phyloP scores from a whole-genome alignment of 805 yeast species.

The Diddensiella transvaalensis region DNA sequence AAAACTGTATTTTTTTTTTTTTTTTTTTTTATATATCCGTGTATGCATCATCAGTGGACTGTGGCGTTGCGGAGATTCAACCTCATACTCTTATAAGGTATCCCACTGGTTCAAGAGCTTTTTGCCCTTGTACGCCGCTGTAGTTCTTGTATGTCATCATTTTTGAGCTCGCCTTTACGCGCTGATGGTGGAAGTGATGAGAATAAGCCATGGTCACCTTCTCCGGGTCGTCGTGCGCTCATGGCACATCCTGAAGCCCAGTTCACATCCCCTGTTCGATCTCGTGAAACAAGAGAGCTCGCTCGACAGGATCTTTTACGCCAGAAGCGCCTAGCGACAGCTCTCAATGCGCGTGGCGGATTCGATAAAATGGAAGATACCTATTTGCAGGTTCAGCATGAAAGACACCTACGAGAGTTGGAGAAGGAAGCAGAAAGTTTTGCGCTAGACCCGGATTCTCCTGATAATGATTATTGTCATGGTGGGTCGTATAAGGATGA shows the following conservation, averaged over 20 bases:
- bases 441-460: neutral
- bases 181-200: neutral
- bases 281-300: conserved; percentile 3
- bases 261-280: conserved; percentile 2
- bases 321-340: neutral
- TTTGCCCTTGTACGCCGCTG: no score
- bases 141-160: conserved; percentile 9
- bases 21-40: no score
- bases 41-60: no score
- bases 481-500: conserved; percentile 1
- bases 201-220: neutral
- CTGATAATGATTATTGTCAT: conserved; percentile 6
- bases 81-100: no score
- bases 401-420: neutral
- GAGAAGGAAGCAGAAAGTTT: conserved; percentile 2
- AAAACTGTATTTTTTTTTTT: neutral
- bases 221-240: conserved; percentile 5
- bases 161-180: neutral
- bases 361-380: neutral
- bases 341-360: conserved; percentile 1
- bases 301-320: neutral
- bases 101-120: no score
- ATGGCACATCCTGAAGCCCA: conserved; percentile 4
- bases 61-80: no score
- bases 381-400: conserved; percentile 1